Evolutionary conservation across 2,329 filamentous ascomycete species (phyloP), one percentile per base, ranked within the genome.

Genomic region (Aspergillus ruber): DNA sequence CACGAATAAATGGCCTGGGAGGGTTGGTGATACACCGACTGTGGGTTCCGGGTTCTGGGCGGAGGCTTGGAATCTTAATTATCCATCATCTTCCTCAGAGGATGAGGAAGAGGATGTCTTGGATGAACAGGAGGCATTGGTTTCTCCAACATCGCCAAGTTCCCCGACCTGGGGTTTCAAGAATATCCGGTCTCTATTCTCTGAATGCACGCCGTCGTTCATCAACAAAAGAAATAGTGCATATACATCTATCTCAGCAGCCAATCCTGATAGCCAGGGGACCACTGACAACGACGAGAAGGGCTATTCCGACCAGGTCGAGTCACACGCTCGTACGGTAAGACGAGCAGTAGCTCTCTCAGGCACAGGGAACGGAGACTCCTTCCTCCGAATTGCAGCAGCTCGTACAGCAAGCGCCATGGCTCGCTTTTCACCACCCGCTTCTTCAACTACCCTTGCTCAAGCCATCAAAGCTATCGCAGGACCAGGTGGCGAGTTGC

Each of bases 11-110:
- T 70, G 91, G 46, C 86, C 87, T 0, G 90, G 89, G 0, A 76
- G 90, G 17, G 84, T 95, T 53, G 90, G 90, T 0, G 90, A 95
- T 63, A 95, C 90, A 9, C 89, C 90, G 0, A 85, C 85, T 0
- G 72, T 90, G 0, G 90, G 90, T 0, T 86, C 89, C 1, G 90
- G 90, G 0, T 95, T 90, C 66, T 95, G 89, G 88, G 88, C 90
- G 0, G 90, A 94, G 63, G 81, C 90, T 56, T 95, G 88, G 88
- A 67, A 69, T 6, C 68, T 73, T 12, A 12, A 6, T 4, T 12
- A 33, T 21, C 25, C 41, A 9, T 43, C 17, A 4, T 36, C 5
- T 36, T 32, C 41, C n/a, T 4, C 27, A 15, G 25, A 29, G 10
- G 25, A 29, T 29, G 25, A 29, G 10, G 25, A 29, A 29, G 25